Conservation (phyloP, 208 protist species). For the Trypanosoma vivax region DNA sequence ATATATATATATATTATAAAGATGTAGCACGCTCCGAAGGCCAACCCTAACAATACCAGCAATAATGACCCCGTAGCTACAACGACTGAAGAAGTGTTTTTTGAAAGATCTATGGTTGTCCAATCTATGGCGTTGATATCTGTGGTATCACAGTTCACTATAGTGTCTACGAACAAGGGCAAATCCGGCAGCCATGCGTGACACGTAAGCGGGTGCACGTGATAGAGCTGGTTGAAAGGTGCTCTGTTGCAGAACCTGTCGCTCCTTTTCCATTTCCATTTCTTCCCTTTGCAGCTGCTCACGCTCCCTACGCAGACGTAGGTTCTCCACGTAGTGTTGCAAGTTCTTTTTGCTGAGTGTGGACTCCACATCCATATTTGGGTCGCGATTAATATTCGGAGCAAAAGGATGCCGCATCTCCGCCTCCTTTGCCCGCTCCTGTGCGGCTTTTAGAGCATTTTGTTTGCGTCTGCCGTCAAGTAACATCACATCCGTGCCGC, state of each 20-base stretch:
- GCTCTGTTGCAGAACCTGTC: slow-evolving; percentile 32
- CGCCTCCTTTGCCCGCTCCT: slow-evolving; percentile 27
- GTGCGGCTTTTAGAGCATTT: slow-evolving; percentile 17
- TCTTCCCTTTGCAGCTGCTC: slow-evolving; percentile 23
- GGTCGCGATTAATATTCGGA: slow-evolving; percentile 28
- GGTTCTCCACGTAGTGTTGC: slow-evolving; percentile 26
- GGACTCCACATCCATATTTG: slow-evolving; percentile 43
- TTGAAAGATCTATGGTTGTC: no score
- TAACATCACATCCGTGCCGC: slow-evolving; percentile 13
- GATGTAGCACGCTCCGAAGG: no score
- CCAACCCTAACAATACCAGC: no score
- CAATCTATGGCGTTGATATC: no score
- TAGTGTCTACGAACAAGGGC: slow-evolving; percentile 54
- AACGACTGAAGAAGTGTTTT: no score
- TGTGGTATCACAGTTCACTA: slow-evolving; percentile 13
- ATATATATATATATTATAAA: no score
- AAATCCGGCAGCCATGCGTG: slow-evolving; percentile 68
- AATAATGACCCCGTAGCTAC: no score
- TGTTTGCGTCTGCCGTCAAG: slow-evolving; percentile 4
- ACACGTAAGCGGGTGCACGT: slow-evolving; percentile 61
- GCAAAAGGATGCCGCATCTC: slow-evolving; percentile 45
- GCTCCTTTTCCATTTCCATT: not conserved
- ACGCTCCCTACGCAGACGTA: slow-evolving; percentile 18
- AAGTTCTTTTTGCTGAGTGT: slow-evolving; percentile 46
- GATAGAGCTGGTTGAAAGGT: slow-evolving; percentile 65